Conservation (phyloP, 768 basidiomycete species). For the Amanita exitialis region DNA sequence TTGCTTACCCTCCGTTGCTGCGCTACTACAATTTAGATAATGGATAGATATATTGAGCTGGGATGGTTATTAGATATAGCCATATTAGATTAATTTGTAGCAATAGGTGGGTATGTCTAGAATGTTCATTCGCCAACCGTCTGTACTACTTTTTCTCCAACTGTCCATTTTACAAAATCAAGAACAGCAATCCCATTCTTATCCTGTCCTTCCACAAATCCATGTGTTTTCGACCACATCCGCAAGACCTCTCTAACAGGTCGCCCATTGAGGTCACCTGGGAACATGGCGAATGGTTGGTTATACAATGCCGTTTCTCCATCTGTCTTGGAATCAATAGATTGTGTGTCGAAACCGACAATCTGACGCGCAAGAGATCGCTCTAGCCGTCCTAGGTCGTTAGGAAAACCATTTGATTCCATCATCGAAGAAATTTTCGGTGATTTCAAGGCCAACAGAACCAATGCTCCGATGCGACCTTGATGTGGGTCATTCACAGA, state of each 20-base stretch:
- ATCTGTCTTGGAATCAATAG: slow-evolving; percentile 25
- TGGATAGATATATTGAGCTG: not conserved
- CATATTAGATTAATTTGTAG: not conserved
- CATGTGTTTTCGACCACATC: slow-evolving; percentile 45
- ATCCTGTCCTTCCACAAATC: slow-evolving; percentile 26
- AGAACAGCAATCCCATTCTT: slow-evolving; percentile 31
- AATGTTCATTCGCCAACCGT: not conserved
- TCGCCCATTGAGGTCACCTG: slow-evolving; percentile 37
- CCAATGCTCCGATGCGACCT: slow-evolving; percentile 53
- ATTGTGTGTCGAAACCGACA: slow-evolving; percentile 66
- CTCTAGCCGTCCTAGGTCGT: slow-evolving; percentile 54
- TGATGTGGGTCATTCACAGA: slow-evolving; percentile 33
- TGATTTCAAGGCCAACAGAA: slow-evolving; percentile 43
- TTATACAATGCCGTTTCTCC: slow-evolving; percentile 53
- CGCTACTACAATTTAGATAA: not conserved
- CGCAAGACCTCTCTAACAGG: slow-evolving; percentile 36
- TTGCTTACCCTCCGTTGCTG: not conserved
- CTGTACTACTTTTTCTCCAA: slow-evolving; percentile 30
- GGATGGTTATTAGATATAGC: not conserved
- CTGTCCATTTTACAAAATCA: slow-evolving; percentile 60
- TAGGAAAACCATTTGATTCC: slow-evolving; percentile 35
- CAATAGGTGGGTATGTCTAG: not conserved
- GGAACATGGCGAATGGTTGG: slow-evolving; percentile 68
- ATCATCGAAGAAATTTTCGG: slow-evolving; percentile 32
- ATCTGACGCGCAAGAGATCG: slow-evolving; percentile 79